phyloP scores from a whole-genome alignment of 345 rosid species.

The Barbarea vulgaris region DNA sequence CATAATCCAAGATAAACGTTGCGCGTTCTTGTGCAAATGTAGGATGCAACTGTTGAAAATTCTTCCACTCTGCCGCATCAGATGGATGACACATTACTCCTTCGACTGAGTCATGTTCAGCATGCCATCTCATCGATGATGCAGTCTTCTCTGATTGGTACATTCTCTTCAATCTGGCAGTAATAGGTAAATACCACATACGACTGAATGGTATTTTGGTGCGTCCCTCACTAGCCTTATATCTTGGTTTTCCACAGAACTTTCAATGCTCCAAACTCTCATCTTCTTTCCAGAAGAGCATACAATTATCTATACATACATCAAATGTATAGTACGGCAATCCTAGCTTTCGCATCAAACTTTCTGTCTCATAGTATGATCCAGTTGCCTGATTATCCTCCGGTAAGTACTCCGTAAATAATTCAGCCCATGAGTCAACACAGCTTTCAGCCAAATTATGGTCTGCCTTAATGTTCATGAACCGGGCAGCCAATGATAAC shows the following conservation, averaged over 20 bases:
- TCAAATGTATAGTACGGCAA: too few species aligned
- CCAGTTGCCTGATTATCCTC: neutral
- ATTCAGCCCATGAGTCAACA: neutral
- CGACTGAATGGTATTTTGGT: neutral
- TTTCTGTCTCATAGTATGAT: neutral
- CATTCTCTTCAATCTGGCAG: neutral
- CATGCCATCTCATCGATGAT: neutral
- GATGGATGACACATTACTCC: neutral
- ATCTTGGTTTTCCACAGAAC: neutral
- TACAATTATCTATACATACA: neutral
- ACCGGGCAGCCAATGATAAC: neutral
- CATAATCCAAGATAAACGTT: too few species aligned
- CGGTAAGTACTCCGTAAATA: neutral
- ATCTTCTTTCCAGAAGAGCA: neutral
- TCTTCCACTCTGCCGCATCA: neutral
- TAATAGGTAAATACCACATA: neutral
- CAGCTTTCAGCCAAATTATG: too few species aligned
- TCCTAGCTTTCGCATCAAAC: neutral
- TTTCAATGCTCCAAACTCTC: neutral
- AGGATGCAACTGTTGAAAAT: neutral
- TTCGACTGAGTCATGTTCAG: neutral
- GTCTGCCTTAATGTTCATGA: neutral
- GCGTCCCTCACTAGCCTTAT: neutral
- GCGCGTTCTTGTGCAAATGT: too few species aligned
- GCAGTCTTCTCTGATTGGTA: neutral